Evolutionary conservation across 352 stramenopile species (phyloP), one percentile per base, ranked within the genome.

Genomic region (Globisporangium barbulae): DNA sequence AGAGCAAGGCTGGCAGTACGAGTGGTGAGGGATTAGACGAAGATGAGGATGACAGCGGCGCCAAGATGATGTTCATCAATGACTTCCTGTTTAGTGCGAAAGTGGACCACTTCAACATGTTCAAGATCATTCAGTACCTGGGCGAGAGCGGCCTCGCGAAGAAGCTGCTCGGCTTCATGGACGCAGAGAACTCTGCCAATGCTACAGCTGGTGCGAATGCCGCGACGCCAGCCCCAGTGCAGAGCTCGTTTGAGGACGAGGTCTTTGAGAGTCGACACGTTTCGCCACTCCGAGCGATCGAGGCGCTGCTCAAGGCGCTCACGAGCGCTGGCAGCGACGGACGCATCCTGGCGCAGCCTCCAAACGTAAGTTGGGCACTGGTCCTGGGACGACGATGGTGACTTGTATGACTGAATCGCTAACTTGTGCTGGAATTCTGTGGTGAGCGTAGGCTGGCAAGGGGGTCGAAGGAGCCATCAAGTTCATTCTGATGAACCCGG

Each of bases 401-500:
- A 17, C 54, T 25, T 48, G 44, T 25, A 8, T 70, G 63, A 70
- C 59, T 39, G 12, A 39, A 17, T 53, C 9, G 44, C 12, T 60
- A 3, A 42, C 53, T 28, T 58, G 13, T 70, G 30, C 17, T 72
- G 53, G 42, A 22, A 22, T 48, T 9, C 39, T 45, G 19, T 48
- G 15, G 19, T 48, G 15, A 5, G 17, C 42, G 2, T 58, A 91
- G 80, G 63, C 68, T 33, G 72, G 56, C 2, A 83, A 81, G 62
- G 72, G 73, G 5, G 69, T 78, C 19, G 79, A 91, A 72, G 76
- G 73, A 0, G 61, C 71, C 15, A 81, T 99, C 37, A 96, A 96
- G 61, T 99, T 98, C 73, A 85, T 99, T 30, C 74, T 99, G 63
- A 78, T 99, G 8, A 98, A 99, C 73, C 97, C 97, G 13, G 87